These are phyloP conservation scores for Pseudopyricularia cyperi DNA, from an alignment of 2,329 filamentous ascomycete genomes.

Conservation along the genomic window DNA sequence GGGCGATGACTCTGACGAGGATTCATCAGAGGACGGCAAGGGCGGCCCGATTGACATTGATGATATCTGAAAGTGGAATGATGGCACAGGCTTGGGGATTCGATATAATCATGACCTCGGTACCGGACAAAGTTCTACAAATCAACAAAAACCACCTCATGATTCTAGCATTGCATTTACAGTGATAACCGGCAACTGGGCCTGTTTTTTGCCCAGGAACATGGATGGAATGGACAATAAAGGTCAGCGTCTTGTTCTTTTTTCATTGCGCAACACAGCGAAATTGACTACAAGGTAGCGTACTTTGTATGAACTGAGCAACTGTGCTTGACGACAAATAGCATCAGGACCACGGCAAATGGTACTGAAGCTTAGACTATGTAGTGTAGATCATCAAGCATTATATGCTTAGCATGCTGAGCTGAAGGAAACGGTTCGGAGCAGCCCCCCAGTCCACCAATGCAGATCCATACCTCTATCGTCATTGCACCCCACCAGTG, in stretches of 20 bases:
- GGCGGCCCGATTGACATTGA: conserved; percentile 84
- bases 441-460: neutral
- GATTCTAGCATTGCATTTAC: neutral
- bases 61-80: conserved; percentile 57
- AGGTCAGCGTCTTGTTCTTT: too few relatives aligned
- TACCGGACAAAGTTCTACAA: neutral
- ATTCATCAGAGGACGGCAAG: conserved; percentile 39
- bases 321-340: too few relatives aligned
- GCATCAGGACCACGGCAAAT: too few relatives aligned
- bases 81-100: neutral
- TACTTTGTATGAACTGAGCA: too few relatives aligned
- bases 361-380: too few relatives aligned
- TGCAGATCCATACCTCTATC: neutral
- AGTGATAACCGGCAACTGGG: too few relatives aligned
- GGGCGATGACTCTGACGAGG: conserved; percentile 46
- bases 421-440: neutral
- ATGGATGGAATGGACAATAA: too few relatives aligned
- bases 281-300: too few relatives aligned
- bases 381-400: too few relatives aligned
- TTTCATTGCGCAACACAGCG: too few relatives aligned
- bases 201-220: too few relatives aligned
- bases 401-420: neutral
- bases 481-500: neutral
- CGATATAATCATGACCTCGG: neutral
- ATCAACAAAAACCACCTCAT: neutral